A percentile compares a stretch with the other conserved stretches of the same genome.
These are phyloP conservation scores for Triticum dicoccoides DNA, from an alignment of 176 grass and related monocot species.

Conservation along the genomic window DNA sequence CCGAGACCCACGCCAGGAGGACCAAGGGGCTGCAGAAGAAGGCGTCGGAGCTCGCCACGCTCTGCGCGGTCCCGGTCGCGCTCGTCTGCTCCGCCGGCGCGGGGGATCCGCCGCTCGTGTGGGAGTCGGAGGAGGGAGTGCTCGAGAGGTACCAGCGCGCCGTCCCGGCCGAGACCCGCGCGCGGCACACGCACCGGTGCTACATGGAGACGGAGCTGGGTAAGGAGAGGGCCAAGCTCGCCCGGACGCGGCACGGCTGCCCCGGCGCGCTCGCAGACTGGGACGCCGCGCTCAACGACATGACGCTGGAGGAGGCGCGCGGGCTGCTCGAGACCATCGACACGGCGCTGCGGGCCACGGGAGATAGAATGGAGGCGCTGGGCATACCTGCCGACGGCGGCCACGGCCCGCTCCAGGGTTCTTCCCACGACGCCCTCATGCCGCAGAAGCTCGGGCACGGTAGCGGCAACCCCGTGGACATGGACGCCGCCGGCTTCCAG, in stretches of 20 bases:
- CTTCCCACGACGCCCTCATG: background rate
- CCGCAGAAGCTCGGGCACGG: background rate
- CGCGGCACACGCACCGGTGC: background rate
- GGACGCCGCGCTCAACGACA: constrained; percentile 15
- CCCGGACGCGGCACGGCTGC: background rate
- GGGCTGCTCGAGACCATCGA: constrained; percentile 3
- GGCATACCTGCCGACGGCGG: background rate
- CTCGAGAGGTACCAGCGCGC: constrained; percentile 20
- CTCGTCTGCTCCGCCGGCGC: background rate
- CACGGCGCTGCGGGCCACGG: background rate
- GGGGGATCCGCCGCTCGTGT: background rate
- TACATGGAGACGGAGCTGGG: background rate
- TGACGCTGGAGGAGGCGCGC: background rate
- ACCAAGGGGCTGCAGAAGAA: background rate
- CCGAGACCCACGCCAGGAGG: background rate
- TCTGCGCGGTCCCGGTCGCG: constrained; percentile 31
- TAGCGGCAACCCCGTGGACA: background rate
- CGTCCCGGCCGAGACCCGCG: background rate
- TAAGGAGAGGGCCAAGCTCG: constrained; percentile 31
- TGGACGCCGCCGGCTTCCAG: background rate
- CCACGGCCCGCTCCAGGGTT: background rate
- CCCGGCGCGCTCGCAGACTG: background rate
- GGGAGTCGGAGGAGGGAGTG: constrained; percentile 26
- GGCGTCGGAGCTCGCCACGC: constrained; percentile 5
- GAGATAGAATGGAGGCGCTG: background rate